Evolutionary conservation across 257 asterid species (phyloP).

Genomic region (Petunia axillaris): DNA sequence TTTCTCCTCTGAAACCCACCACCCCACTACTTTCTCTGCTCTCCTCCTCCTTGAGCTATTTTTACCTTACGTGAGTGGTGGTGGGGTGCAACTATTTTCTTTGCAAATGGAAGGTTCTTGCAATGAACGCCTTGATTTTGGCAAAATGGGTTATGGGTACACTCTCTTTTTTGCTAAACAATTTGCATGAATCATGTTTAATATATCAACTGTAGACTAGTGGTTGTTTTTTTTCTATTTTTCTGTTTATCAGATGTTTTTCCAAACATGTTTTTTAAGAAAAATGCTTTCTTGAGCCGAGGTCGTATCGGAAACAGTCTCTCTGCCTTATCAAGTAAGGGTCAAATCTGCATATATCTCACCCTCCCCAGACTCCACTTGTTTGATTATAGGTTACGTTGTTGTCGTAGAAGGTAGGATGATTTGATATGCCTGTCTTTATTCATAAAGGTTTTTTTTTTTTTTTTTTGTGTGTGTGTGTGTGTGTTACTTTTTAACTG

Average conservation of each 20-base stretch:
- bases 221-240: neutral
- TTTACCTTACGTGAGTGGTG: constrained; percentile 29
- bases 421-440: neutral
- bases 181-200: neutral
- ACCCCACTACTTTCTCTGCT: constrained; percentile 10
- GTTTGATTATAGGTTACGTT: no score
- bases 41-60: constrained; percentile 30
- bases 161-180: neutral
- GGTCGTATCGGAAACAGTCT: no score
- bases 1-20: constrained; percentile 32
- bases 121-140: constrained; percentile 84
- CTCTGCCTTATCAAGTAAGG: no score
- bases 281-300: no score
- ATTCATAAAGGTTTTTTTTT: no score
- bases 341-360: no score
- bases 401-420: neutral
- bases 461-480: neutral
- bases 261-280: no score
- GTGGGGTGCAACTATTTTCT: constrained; percentile 25
- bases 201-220: neutral
- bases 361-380: no score
- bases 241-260: neutral
- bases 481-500: neutral
- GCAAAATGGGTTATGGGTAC: constrained; percentile 99
- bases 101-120: constrained; percentile 70